Evolutionary conservation across 2,329 filamentous ascomycete genomes (phyloP), one percentile per base, ranked within the genome.

Genomic region (Phyllosticta citriasiana): DNA sequence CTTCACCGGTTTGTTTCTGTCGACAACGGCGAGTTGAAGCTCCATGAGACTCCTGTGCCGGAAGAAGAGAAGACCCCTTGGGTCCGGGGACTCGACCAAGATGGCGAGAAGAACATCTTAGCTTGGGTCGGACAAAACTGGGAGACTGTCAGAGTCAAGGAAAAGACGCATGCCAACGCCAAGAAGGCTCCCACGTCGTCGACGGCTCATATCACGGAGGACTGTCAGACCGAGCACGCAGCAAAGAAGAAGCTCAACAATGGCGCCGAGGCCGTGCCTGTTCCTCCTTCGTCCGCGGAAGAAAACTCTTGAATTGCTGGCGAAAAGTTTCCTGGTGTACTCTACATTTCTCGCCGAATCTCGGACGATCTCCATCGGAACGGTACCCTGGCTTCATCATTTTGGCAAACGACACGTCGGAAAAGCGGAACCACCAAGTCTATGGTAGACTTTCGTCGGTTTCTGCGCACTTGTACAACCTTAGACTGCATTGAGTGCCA

Each of bases 1-100:
- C 59, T 76, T 55, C 70, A 69, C 59, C 67, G 71, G 10, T 76
- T 72, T 69, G 73, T 76, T 2, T 55, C 57, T 2, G 73, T 73
- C 33, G 22, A 66, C 0, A 55, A 70, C 24, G 67, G 68, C 9
- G 53, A 59, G 5, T 67, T 69, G 12, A 61, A 57, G 4, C 65
- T 72, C 14, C 58, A 59, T 4, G 30, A 64, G 4, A 55, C 65
- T 25, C 62, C 69, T 10, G 33, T 62, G 47, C 55, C 66, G 2
- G 61, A 61, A 47, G 25, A 53, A 6, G 63, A 63, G 2, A 64
- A 66, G 16, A 66, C 65, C 3, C 22, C 61, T 2, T 75, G 72
- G 73, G 40, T 60, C 1, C 7, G 35, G 22, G 50, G 53, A 52
- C 61, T 65, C 35, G 63, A 2, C 52, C 61, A 8, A 59, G 70